Base-by-base conservation (phyloP, 768 basidiomycete species). In the Boletus eberwhitei region DNA sequence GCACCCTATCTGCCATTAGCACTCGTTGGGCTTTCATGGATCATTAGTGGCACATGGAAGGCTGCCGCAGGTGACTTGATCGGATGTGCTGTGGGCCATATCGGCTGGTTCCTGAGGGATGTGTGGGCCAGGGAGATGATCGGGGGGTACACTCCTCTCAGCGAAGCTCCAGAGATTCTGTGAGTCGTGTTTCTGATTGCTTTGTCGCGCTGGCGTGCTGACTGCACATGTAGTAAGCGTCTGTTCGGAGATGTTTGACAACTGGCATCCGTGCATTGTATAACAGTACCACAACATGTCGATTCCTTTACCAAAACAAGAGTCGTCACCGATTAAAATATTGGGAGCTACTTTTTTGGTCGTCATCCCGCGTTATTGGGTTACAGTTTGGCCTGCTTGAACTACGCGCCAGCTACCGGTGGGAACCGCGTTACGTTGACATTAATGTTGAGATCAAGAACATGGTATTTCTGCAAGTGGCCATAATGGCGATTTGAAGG, bases 1-100 rank as follows among this genome's bases (percentile, higher is more conserved):
- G 96, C 96, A 0, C 93, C 96, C 0, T 98, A 99, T 71, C 85
- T 99, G 7, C 96, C 96, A 3, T 73, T 95, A 31, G 93, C 93
- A 0, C 86, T 98, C 34, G 90, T 98, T 21, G 88, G 78, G 0
- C 90, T 98, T 64, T 88, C 88, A 0, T 90, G 89, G 89, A 71
- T 88, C 26, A 75, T 88, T 35, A 91, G 84, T 60, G 92, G 91
- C 6, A 87, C 87, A 5, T 92, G 86, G 89, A 83, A 80, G 60
- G 91, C 89, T 21, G 89, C 92, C 0, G 84, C 87, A 0, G 87
- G 87, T 5, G 89, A 93, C 64, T 74, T 95, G 17, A 75, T 90
- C 16, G 93, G 93, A 2, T 91, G 93, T 65, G 86, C 86, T 0
- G 93, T 95, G 0, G 93, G 93, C 1, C 90, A 94, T 65, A 73